Percentiles rank a stretch among this genome's conserved stretches.
These are phyloP conservation scores for Pseudogymnoascus sp. DNA, from an alignment of 2,329 filamentous ascomycete species.

Conservation along the genomic window DNA sequence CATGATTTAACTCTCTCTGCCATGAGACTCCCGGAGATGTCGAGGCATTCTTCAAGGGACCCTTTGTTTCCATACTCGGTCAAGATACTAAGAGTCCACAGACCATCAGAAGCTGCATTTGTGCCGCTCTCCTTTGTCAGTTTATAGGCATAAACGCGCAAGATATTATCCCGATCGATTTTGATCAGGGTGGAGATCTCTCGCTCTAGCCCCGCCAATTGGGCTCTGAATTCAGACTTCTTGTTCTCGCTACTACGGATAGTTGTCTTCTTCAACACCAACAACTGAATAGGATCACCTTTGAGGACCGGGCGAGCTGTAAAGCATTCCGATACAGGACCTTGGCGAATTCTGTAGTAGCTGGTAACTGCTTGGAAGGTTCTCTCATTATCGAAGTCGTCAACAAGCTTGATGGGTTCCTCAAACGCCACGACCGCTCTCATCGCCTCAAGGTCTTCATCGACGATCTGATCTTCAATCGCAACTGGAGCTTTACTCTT, in stretches of 20 bases:
- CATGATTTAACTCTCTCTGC: conserved; percentile 74
- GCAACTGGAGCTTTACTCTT: conserved; percentile 42
- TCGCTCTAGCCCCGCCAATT: conserved; percentile 68
- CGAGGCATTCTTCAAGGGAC: conserved; percentile 72
- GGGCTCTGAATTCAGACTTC: conserved; percentile 60
- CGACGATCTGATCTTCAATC: conserved; percentile 33
- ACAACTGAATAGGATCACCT: conserved; percentile 45
- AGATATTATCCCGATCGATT: conserved; percentile 67
- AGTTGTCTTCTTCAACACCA: conserved; percentile 67
- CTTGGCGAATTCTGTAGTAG: conserved; percentile 58
- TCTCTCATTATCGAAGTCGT: conserved; percentile 55
- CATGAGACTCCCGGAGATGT: conserved; percentile 67
- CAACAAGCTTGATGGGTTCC: conserved; percentile 55
- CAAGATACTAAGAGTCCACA: conserved; percentile 69
- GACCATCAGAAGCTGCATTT: conserved; percentile 31
- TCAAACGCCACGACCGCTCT: conserved; percentile 53
- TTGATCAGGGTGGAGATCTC: conserved; percentile 69
- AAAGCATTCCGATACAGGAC: conserved; percentile 61
- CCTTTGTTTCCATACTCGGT: conserved; percentile 74
- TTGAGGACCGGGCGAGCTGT: conserved; percentile 62
- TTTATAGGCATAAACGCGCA: conserved; percentile 76
- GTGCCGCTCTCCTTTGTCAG: conserved; percentile 62
- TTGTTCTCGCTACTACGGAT: conserved; percentile 53
- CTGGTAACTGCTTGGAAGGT: conserved; percentile 65
- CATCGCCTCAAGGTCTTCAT: conserved; percentile 29